Percentiles rank a stretch among this genome's conserved stretches.
phyloP scores from a whole-genome alignment of 2,329 filamentous ascomycete species.

The Westerdykella sp. region DNA sequence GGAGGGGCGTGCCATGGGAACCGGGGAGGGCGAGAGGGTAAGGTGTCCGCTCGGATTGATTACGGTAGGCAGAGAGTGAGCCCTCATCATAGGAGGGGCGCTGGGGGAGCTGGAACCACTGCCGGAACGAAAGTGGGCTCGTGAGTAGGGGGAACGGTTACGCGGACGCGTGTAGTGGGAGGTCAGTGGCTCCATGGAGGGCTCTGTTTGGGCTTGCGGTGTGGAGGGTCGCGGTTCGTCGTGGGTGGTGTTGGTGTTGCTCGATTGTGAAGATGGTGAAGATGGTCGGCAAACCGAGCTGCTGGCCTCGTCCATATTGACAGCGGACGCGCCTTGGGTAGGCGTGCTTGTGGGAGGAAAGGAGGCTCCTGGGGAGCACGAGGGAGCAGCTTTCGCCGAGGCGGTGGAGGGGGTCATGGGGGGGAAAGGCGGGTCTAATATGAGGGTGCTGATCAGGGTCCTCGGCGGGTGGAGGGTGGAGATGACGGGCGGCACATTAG shows the following conservation, averaged over 20 bases:
- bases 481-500: neutral
- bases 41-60: conserved; percentile 30
- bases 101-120: conserved; percentile 37
- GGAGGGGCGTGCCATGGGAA: conserved; percentile 28
- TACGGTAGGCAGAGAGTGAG: conserved; percentile 43
- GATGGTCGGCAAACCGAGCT: no score
- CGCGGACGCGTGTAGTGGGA: conserved; percentile 32
- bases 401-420: neutral
- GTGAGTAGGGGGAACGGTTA: conserved; percentile 45
- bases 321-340: no score
- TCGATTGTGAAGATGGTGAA: no score
- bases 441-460: neutral
- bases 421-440: neutral
- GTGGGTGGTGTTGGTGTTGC: conserved; percentile 5
- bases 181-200: conserved; percentile 20
- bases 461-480: neutral
- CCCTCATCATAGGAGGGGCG: conserved; percentile 44
- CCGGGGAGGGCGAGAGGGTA: conserved; percentile 29
- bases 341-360: no score
- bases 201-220: conserved; percentile 36
- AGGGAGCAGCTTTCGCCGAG: neutral
- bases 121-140: conserved; percentile 42
- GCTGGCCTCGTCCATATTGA: no score
- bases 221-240: conserved; percentile 26
- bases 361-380: neutral